Evolutionary conservation across 2,329 filamentous ascomycete species (phyloP).

Genomic region (Dichotomopilus funicola): DNA sequence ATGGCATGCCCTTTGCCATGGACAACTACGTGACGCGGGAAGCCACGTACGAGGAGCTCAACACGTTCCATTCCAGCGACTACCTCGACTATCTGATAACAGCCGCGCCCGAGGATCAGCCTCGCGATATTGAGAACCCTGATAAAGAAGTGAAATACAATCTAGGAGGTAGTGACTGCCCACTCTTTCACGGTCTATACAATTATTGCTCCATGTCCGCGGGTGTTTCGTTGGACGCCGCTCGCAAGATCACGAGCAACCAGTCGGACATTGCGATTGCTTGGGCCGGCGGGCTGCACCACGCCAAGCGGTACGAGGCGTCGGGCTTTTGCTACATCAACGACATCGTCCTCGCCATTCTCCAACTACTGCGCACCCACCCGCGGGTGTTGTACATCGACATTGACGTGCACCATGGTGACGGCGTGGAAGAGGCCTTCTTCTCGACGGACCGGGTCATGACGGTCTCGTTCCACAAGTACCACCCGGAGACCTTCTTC

Average conservation of each 20-base stretch:
- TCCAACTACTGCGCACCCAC: conserved; percentile 76
- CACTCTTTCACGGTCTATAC: conserved; percentile 91
- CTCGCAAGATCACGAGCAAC: conserved; percentile 75
- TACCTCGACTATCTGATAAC: conserved; percentile 84
- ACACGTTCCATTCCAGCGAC: conserved; percentile 77
- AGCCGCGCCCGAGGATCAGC: conserved; percentile 57
- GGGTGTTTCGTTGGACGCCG: conserved; percentile 84
- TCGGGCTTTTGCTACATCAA: conserved; percentile 99
- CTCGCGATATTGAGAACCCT: conserved; percentile 58
- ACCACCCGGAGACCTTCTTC: conserved; percentile 77
- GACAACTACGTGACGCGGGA: conserved; percentile 81
- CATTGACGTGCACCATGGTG: conserved; percentile 81
- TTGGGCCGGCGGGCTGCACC: conserved; percentile 94
- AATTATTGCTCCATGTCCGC: conserved; percentile 93
- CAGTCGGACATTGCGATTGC: conserved; percentile 95
- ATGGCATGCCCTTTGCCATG: conserved; percentile 96
- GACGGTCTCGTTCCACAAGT: conserved; percentile 95
- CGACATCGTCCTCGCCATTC: conserved; percentile 89
- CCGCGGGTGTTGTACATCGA: conserved; percentile 89
- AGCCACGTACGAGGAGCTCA: conserved; percentile 82
- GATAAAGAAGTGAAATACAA: conserved; percentile 69
- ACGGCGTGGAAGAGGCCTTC: conserved; percentile 81
- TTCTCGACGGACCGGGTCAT: conserved; percentile 78
- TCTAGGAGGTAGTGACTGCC: conserved; percentile 85
- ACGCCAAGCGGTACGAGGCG: conserved; percentile 90